Conservation (phyloP, 768 basidiomycete species). For the Boletales sp. region DNA sequence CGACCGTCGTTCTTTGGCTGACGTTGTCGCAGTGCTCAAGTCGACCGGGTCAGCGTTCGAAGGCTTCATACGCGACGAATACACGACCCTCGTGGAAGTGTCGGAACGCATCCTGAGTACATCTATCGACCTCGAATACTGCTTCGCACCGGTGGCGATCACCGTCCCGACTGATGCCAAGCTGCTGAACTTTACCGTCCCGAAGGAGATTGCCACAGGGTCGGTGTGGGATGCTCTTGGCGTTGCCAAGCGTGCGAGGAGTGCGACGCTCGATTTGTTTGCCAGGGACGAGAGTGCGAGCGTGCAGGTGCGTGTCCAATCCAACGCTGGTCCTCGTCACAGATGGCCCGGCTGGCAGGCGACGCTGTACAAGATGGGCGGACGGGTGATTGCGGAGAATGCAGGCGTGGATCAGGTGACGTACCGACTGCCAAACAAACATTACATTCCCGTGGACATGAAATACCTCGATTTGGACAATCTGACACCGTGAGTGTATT, state of each 20-base stretch:
- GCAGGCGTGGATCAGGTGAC: constrained; percentile 52
- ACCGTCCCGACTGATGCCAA: constrained; percentile 46
- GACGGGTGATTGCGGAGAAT: constrained; percentile 67
- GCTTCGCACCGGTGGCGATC: constrained; percentile 50
- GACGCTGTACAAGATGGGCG: constrained; percentile 86
- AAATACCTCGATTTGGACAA: constrained; percentile 70
- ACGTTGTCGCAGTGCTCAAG: constrained; percentile 66
- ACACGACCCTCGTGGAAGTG: constrained; percentile 82
- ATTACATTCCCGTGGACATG: constrained; percentile 90
- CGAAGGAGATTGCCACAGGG: constrained; percentile 37
- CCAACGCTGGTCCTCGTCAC: neutral
- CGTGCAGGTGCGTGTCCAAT: constrained; percentile 63
- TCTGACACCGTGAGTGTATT: constrained; percentile 52
- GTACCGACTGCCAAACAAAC: constrained; percentile 89
- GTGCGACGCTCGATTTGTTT: constrained; percentile 74
- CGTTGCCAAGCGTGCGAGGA: constrained; percentile 49
- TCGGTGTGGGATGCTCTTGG: constrained; percentile 58
- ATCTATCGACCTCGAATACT: constrained; percentile 73
- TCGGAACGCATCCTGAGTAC: constrained; percentile 91
- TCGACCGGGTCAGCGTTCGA: constrained; percentile 84
- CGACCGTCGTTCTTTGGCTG: neutral
- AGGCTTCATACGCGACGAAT: constrained; percentile 78
- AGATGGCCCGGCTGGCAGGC: constrained; percentile 48
- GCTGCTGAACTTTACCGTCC: constrained; percentile 48
- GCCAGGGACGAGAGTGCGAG: constrained; percentile 87